Percentiles rank a stretch among this genome's conserved stretches.
Conservation (phyloP, 2,329 filamentous ascomycete genomes). For the Escovopsis weberi region DNA sequence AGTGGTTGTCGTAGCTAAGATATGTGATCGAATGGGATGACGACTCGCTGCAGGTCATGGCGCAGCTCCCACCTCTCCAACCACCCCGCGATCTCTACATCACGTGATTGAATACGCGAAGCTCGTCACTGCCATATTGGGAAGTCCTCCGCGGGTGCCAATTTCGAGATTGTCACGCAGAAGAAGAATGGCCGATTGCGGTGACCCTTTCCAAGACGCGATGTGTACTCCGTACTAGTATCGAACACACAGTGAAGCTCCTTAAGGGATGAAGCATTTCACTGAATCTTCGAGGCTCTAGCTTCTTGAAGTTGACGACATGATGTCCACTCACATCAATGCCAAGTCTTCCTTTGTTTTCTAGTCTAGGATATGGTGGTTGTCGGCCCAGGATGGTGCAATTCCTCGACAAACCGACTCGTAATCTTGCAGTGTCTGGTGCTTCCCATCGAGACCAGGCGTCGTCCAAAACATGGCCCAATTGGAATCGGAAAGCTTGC, state of each 20-base stretch:
- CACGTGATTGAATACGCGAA: not conserved
- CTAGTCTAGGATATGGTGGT: constrained; percentile 42
- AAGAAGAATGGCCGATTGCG: too few species aligned
- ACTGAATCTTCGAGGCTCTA: too few species aligned
- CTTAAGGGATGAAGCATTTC: too few species aligned
- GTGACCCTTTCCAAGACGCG: too few species aligned
- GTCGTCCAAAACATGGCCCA: constrained; percentile 99
- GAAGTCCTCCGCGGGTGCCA: too few species aligned
- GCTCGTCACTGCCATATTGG: too few species aligned
- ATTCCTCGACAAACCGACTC: constrained; percentile 57
- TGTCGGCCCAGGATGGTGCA: constrained; percentile 48
- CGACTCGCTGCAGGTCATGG: not conserved
- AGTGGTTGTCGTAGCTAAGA: not conserved
- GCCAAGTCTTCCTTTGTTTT: not conserved
- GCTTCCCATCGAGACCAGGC: constrained; percentile 41
- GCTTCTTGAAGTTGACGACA: too few species aligned
- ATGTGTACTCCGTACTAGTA: too few species aligned
- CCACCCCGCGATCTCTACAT: not conserved
- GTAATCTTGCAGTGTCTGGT: constrained; percentile 49
- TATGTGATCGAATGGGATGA: not conserved
- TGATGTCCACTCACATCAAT: not conserved
- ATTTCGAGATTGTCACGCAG: too few species aligned
- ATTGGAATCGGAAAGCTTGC: constrained; percentile 65
- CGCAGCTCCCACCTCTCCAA: not conserved
- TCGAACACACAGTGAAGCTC: too few species aligned